Percentiles rank a stretch among this genome's conserved stretches.
phyloP scores from a whole-genome alignment of 73 alveolate genomes.

The Stentor coeruleus region DNA sequence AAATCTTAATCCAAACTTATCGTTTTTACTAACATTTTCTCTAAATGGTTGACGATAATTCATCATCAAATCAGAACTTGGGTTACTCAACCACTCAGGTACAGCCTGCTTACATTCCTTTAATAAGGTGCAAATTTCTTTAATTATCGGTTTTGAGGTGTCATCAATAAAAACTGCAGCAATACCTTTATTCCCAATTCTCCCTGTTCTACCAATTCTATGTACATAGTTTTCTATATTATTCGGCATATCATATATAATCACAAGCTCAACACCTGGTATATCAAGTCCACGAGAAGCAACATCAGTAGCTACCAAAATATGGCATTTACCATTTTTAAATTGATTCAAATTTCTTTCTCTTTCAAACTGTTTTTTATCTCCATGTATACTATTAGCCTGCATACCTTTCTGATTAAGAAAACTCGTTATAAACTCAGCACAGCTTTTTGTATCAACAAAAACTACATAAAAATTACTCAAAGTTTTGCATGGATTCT shows the following conservation, averaged over 20 bases:
- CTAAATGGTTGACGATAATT: no score
- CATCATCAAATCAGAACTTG: no score
- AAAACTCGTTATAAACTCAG: slow-evolving; percentile 86
- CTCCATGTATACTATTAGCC: slow-evolving; percentile 89
- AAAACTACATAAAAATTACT: slow-evolving; percentile 74
- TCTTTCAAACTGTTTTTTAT: slow-evolving; percentile 93
- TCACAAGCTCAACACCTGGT: slow-evolving; percentile 77
- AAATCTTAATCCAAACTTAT: no score
- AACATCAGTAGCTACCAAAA: slow-evolving; percentile 94
- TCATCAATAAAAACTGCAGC: slow-evolving; percentile 33
- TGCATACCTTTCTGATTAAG: slow-evolving; percentile 72
- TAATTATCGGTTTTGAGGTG: not conserved
- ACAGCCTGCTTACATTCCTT: slow-evolving; percentile 5
- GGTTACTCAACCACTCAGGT: slow-evolving; percentile 30
- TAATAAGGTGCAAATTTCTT: not conserved
- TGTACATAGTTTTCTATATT: slow-evolving; percentile 98
- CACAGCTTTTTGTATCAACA: slow-evolving; percentile 89
- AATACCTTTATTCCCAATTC: slow-evolving; percentile 48
- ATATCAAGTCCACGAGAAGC: slow-evolving; percentile 97
- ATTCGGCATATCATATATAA: slow-evolving; percentile 93
- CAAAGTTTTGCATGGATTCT: slow-evolving; percentile 76
- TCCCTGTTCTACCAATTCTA: slow-evolving; percentile 98
- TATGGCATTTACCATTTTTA: slow-evolving; percentile 80
- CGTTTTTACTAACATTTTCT: no score
- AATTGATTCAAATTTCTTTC: slow-evolving; percentile 81